Base-by-base conservation (phyloP, 2,329 filamentous ascomycete species). In the Pseudopithomyces chartarum region DNA sequence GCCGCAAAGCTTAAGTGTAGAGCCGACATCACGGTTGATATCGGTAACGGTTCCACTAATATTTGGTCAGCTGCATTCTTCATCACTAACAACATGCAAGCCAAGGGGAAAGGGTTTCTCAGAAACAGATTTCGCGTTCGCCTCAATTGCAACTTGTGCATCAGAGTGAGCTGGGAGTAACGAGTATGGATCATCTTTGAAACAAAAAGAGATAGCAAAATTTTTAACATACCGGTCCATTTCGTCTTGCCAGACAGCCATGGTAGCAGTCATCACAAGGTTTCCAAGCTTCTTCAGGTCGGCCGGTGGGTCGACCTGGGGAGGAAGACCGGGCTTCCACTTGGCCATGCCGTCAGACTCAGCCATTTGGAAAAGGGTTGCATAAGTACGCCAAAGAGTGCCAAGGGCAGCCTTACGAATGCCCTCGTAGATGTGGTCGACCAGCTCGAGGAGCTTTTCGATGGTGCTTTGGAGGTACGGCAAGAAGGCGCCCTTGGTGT, bases 151-250 rank as follows among this genome's bases (percentile, higher is more conserved):
- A 87, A 75, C 64, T 81, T 85, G 81, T 85, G 91, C 88, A 89
- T 98, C 90, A 91, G 91, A 97, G 93, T 97, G 94, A 97, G 93
- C 93, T 97, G 93, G 92, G 94, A 94, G 86, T 94, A 93, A 93
- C 91, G 91, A 87, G 86, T 81, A 79, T 82, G 85, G 83, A 80
- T 97, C 92, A 97, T 97, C 92, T 69, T 76, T 73, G 70, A 67
- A 60, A 55, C 60, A 57, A 20, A 5, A 17, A 38, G n/a, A 12
- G 46, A 32, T 51, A 44, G 54, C 62, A 36, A 56, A 48, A 43
- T 34, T 54, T 33, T 52, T 29, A 52, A 92, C 94, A 74, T 90
- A 97, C 93, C 92, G 87, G 78, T 99, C 95, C 73, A 88, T 86
- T 78, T 99, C 95, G 66, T 96, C 92, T 62, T 88, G 83, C 92